Evolutionary conservation across 2,329 filamentous ascomycete genomes (phyloP), one percentile per base, ranked within the genome.

Genomic region (Aureobasidium sp.): DNA sequence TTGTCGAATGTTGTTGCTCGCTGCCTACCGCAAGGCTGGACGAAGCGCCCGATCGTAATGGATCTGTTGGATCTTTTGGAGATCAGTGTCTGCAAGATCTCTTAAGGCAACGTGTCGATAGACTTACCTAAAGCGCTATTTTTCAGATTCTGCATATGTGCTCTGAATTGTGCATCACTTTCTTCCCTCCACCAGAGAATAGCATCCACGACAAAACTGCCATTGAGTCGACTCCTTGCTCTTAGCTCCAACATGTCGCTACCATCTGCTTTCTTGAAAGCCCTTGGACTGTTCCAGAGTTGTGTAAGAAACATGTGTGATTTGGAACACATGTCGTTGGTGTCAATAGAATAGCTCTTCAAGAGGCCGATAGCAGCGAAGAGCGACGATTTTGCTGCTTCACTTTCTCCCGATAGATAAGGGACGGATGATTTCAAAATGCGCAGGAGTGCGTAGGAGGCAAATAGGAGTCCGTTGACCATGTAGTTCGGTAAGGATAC

Each of bases 121-220:
- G 6, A 46, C 53, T 47, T n/a, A 57, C 53, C 41, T 15, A 57
- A 12, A n/a, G 53, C 27, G 27, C 53, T 57, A 4, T 57, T 44
- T 39, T 47, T 57, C 15, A 57, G n/a, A 12, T 24, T 57, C 29
- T 36, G 41, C 41, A 57, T 57, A 41, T 57, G 53, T 8, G 13
- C 17, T 29, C 43, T 57, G 53, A 57, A 47, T n/a, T 57, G 53
- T 29, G 29, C 7, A 47, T 57, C 53, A 47, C 17, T 46, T 29
- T 57, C 53, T 36, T 57, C 53, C 26, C 53, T 34, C 39, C 41
- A 57, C 53, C 53, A 57, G 9, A 46, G 10, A n/a, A 57, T 57
- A 8, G 53, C 53, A n/a, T 57, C 53, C 6, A 57, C 41, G 6
- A 57, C 53, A 24, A 47, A 41, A 15, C 53, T 57, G 10, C 41